A percentile compares a stretch with the other conserved stretches of the same genome.
Evolutionary conservation across 2,329 filamentous ascomycete genomes (phyloP).

Genomic region (Thelonectria olida): DNA sequence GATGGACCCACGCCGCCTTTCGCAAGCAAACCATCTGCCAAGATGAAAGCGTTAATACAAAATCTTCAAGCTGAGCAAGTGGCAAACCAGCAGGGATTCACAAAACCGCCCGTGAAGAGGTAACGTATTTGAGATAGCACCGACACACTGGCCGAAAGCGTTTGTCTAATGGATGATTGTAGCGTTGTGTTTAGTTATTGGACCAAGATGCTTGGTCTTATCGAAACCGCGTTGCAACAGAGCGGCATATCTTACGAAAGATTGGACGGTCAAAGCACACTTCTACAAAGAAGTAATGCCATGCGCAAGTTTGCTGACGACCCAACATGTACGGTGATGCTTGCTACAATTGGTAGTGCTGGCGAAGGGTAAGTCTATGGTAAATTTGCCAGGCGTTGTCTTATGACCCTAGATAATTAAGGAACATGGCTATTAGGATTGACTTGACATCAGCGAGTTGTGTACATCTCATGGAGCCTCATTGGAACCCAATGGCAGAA

Average conservation of each 20-base stretch:
- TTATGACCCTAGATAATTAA: background rate
- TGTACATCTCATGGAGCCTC: background rate
- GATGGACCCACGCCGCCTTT: no score
- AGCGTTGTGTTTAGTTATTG: constrained; percentile 22
- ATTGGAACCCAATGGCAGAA: constrained; percentile 9
- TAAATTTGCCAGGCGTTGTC: no score
- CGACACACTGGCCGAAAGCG: no score
- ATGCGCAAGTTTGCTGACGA: constrained; percentile 27
- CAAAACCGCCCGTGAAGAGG: background rate
- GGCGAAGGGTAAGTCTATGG: constrained; percentile 31
- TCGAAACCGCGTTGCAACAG: constrained; percentile 24
- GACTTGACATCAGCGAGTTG: background rate
- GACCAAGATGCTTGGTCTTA: constrained; percentile 40
- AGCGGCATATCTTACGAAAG: constrained; percentile 26
- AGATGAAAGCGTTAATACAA: background rate
- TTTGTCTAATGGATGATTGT: no score
- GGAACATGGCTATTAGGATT: background rate
- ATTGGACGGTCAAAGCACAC: constrained; percentile 39
- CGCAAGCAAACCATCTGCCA: no score
- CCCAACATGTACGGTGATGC: constrained; percentile 36
- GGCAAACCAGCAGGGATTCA: no score
- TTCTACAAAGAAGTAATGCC: constrained; percentile 15
- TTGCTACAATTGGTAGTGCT: constrained; percentile 44
- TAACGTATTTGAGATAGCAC: no score
- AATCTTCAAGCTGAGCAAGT: background rate